Evolutionary conservation across 352 stramenopile genomes (phyloP).

Genomic region (Phytophthora podocarpi): DNA sequence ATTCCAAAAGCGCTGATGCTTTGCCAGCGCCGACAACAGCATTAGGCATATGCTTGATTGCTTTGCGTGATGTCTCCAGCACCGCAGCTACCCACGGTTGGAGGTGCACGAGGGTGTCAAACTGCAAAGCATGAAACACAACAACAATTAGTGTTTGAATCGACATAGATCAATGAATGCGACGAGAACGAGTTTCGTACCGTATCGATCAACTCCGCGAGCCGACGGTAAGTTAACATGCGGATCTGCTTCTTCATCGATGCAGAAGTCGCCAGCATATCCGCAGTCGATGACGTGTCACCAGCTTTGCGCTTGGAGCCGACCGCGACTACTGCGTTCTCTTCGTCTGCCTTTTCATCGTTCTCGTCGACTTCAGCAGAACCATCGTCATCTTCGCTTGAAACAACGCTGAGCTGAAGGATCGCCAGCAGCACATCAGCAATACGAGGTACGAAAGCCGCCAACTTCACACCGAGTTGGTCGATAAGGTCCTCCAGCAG

Average conservation of each 20-base stretch:
- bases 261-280: slow-evolving; percentile 29
- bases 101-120: slow-evolving; percentile 72
- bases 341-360: slow-evolving; percentile 21
- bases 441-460: slow-evolving; percentile 79
- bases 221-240: slow-evolving; percentile 73
- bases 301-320: slow-evolving; percentile 32
- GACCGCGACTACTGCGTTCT: slow-evolving; percentile 1
- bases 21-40: slow-evolving; percentile 78
- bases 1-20: slow-evolving; percentile 76
- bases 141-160: slow-evolving; percentile 9
- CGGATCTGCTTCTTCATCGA: slow-evolving; percentile 85
- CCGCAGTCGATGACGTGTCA: slow-evolving; percentile 1
- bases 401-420: slow-evolving; percentile 56
- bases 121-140: slow-evolving; percentile 33
- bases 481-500: slow-evolving; percentile 86
- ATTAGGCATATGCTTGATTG: slow-evolving; percentile 71
- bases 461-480: slow-evolving; percentile 87
- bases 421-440: slow-evolving; percentile 80
- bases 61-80: slow-evolving; percentile 52
- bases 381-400: slow-evolving; percentile 27
- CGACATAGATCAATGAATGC: background rate
- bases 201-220: slow-evolving; percentile 77
- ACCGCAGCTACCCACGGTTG: slow-evolving; percentile 62
- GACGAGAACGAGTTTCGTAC: slow-evolving; percentile 17
- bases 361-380: slow-evolving; percentile 28